Base-by-base conservation (phyloP, 1,284 basidiomycete genomes). In the Prillingera fragicola region DNA sequence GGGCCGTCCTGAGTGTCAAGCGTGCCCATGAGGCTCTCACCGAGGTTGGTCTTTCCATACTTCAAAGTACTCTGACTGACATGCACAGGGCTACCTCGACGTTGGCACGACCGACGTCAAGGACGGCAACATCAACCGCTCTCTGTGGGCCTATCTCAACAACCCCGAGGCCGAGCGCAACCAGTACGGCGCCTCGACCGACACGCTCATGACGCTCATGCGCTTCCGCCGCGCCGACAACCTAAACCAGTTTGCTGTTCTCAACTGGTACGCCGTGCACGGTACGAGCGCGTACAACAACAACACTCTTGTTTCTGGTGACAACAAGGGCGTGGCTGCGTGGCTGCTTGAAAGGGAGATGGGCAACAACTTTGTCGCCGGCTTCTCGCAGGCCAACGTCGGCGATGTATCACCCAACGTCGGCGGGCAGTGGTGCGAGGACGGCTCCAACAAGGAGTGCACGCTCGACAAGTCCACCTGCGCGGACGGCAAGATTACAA, bases 271-370 rank as follows among this genome's bases (percentile, higher is more conserved):
- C 31, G 38, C 44, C 13, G 43, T 42, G 25, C 49, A 51, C 38
- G 41, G 44, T 12, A 51, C 49, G 13, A 26, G 22, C 5, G 34
- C 38, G 23, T 39, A 43, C 38, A 46, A 38, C 31, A 43, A 41
- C 38, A 51, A 51, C 41, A 47, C 44, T 13, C 38, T 33, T 12
- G 49, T 51, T 10, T 43, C 41, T 0, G 49, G 49, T 13, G 49
- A 51, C 41, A 51, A 51, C 34, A 51, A 51, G 41, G 49, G 48
- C 14, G 49, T 51, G 3, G 49, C 49, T 0, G 44, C 49, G 8
- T 37, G 19, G 27, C 34, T 51, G 1, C 27, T 43, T 22, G 49
- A 51, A 31, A 19, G 28, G 17, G 41, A 38, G 13, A 31, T 41
- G 1, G 45, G 40, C 21, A 40, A 35, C 1, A 38, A 31, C 19